Evolutionary conservation across 2,329 filamentous ascomycete species (phyloP).

Genomic region (Calonectria pseudoreteaudii): DNA sequence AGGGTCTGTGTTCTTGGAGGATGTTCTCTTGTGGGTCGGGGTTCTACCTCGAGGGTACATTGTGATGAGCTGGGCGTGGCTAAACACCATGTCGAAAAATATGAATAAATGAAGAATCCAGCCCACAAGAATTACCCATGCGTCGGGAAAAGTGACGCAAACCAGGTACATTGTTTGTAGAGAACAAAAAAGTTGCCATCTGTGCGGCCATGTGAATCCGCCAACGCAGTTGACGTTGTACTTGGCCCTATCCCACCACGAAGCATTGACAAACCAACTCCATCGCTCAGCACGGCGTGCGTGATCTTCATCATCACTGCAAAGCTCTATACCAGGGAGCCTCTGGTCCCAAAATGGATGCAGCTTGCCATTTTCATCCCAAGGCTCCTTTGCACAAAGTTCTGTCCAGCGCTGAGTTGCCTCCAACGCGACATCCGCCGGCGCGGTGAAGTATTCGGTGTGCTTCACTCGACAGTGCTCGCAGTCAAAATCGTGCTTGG

Average conservation of each 20-base stretch:
- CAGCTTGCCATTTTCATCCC: neutral
- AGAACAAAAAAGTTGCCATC: conserved; percentile 2
- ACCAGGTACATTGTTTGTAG: neutral
- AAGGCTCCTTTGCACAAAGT: conserved; percentile 9
- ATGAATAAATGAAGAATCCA: conserved; percentile 4
- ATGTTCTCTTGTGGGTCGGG: neutral
- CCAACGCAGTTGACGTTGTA: neutral
- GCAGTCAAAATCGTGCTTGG: neutral
- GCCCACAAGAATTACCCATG: neutral
- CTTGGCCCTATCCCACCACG: neutral
- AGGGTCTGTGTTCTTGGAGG: neutral
- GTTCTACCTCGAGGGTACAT: neutral
- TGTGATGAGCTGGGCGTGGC: neutral
- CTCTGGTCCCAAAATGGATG: neutral
- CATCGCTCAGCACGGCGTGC: neutral
- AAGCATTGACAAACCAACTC: conserved; percentile 1
- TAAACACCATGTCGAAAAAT: neutral
- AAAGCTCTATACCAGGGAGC: neutral
- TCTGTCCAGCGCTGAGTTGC: neutral
- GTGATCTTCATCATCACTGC: neutral
- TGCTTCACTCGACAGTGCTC: neutral
- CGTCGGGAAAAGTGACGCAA: neutral
- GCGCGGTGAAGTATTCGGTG: neutral
- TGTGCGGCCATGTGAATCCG: neutral
- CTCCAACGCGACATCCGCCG: neutral